Evolutionary conservation across 129 eudicot species (phyloP).

Genomic region (Artemisia argyi): DNA sequence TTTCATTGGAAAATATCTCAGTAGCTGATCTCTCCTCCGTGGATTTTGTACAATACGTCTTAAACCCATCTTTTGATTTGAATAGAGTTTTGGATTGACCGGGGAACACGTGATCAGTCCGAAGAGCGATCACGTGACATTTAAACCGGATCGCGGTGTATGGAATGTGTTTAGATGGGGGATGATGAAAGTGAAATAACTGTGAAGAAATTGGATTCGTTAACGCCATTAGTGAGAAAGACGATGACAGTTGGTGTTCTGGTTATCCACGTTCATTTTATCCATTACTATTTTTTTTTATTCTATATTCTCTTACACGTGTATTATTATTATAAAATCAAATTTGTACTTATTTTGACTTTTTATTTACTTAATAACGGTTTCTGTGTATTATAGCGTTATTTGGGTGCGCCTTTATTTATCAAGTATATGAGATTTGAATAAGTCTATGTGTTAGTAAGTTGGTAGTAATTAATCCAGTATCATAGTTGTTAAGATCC

Average conservation of each 20-base stretch:
- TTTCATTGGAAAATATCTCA: slow-evolving; percentile 37
- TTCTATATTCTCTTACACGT: too few relatives aligned
- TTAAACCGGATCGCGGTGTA: slow-evolving; percentile 37
- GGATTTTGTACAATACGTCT: slow-evolving; percentile 50
- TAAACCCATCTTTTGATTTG: slow-evolving; percentile 20
- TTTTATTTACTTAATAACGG: too few relatives aligned
- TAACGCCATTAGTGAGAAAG: slow-evolving; percentile 45
- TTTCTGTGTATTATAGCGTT: too few relatives aligned
- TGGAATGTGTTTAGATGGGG: slow-evolving; percentile 28
- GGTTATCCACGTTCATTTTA: slow-evolving; percentile 25
- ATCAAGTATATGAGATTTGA: too few relatives aligned
- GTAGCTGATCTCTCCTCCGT: slow-evolving; percentile 41
- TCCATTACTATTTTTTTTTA: slow-evolving; percentile 17
- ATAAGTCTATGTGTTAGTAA: too few relatives aligned
- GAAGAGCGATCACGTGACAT: slow-evolving; percentile 32
- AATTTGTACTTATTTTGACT: too few relatives aligned
- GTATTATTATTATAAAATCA: too few relatives aligned
- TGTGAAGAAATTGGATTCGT: slow-evolving; percentile 40
- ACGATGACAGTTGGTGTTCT: slow-evolving; percentile 31
- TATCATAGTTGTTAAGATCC: too few relatives aligned
- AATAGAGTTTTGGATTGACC: slow-evolving; percentile 16
- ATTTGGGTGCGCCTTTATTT: too few relatives aligned
- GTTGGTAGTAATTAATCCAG: too few relatives aligned
- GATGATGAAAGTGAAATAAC: slow-evolving; percentile 45
- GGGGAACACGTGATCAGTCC: slow-evolving; percentile 27